A percentile compares a stretch with the other conserved stretches of the same genome.
phyloP scores from a whole-genome alignment of 1,284 basidiomycete species.

The Marasmius fiardii region DNA sequence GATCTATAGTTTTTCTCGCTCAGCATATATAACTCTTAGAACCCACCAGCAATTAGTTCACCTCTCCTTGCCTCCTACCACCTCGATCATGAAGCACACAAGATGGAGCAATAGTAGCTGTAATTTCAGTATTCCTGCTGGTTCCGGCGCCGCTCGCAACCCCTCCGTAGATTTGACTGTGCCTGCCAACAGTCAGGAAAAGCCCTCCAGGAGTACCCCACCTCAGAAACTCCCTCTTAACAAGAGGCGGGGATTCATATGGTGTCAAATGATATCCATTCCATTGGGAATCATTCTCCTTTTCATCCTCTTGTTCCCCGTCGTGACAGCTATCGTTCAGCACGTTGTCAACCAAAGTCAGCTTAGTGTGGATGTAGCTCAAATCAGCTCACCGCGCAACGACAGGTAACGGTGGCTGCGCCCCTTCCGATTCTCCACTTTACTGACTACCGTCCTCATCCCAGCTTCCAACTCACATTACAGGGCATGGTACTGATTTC shows the following conservation, averaged over 20 bases:
- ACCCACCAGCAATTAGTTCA: constrained; percentile 15
- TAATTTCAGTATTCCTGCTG: constrained; percentile 29
- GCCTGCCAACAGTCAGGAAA: constrained; percentile 14
- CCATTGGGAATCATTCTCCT: constrained; percentile 56
- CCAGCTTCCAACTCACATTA: constrained; percentile 47
- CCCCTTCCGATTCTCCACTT: neutral
- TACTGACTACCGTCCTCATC: neutral
- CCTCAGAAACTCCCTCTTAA: constrained; percentile 30
- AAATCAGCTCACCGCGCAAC: constrained; percentile 49
- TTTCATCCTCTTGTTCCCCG: constrained; percentile 63
- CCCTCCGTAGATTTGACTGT: constrained; percentile 6
- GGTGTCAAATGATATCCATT: constrained; percentile 46
- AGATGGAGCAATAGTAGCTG: constrained; percentile 35
- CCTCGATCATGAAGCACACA: constrained; percentile 37
- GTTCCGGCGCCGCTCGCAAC: constrained; percentile 7
- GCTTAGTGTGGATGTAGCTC: constrained; percentile 47
- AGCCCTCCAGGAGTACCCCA: constrained; percentile 11
- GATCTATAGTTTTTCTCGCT: too few species aligned
- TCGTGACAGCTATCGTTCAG: constrained; percentile 61
- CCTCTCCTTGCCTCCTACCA: constrained; percentile 14
- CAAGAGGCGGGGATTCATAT: constrained; percentile 37
- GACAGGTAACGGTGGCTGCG: constrained; percentile 42
- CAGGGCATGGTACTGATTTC: constrained; percentile 38
- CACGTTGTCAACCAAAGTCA: constrained; percentile 53
- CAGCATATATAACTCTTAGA: constrained; percentile 10